Evolutionary conservation across 257 asterid species (phyloP).

Genomic region (Salvia hispanica): DNA sequence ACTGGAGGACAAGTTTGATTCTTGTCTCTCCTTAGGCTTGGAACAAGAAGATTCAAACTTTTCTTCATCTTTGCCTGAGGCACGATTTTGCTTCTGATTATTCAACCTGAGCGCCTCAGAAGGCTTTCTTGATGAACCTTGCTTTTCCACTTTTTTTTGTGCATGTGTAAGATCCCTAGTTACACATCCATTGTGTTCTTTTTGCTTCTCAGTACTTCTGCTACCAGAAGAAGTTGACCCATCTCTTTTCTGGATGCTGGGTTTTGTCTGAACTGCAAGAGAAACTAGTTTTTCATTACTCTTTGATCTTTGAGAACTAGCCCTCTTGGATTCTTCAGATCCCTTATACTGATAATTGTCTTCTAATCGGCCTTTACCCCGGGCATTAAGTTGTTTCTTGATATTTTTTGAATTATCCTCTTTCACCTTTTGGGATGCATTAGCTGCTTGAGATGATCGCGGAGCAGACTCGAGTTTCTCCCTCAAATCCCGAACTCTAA

Average conservation of each 20-base stretch:
- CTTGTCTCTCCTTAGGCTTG: conserved; percentile 52
- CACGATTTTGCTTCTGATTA: conserved; percentile 84
- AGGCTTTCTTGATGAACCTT: conserved; percentile 45
- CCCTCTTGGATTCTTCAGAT: conserved; percentile 56
- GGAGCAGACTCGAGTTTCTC: conserved; percentile 71
- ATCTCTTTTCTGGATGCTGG: conserved; percentile 63
- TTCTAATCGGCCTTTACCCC: conserved; percentile 49
- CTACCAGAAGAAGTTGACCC: conserved; percentile 40
- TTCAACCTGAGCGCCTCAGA: conserved; percentile 78
- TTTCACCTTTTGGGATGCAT: conserved; percentile 48
- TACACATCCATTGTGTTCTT: conserved; percentile 43
- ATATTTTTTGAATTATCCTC: conserved; percentile 47
- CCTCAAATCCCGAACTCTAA: conserved; percentile 63
- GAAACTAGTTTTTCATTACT: conserved; percentile 62
- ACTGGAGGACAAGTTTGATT: conserved; percentile 42
- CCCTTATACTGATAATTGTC: conserved; percentile 42
- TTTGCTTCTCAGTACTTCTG: conserved; percentile 55
- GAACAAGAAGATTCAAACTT: conserved; percentile 46
- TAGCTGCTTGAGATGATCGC: conserved; percentile 44
- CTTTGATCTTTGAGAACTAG: conserved; percentile 53
- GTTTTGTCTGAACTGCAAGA: conserved; percentile 57
- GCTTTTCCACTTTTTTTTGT: conserved; percentile 58
- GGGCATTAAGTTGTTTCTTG: conserved; percentile 53
- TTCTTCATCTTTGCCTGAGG: conserved; percentile 45
- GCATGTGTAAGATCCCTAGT: conserved; percentile 45